A percentile compares a stretch with the other conserved stretches of the same genome.
These are phyloP conservation scores for Deinandra increscens DNA, from an alignment of 129 eudicot species.

Conservation along the genomic window DNA sequence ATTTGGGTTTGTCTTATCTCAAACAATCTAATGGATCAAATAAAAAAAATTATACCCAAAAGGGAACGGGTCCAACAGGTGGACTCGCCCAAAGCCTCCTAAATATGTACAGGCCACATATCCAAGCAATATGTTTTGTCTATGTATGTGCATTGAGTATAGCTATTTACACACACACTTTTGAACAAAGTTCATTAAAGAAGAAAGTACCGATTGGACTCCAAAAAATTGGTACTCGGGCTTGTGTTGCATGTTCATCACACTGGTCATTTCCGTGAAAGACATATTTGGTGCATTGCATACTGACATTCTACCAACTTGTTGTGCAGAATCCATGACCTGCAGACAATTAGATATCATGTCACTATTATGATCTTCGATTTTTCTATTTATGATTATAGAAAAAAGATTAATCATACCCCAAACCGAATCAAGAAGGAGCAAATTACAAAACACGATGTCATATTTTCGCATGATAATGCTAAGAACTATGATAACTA, in stretches of 20 bases:
- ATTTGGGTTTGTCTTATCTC: background rate
- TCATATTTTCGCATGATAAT: slow-evolving; percentile 1
- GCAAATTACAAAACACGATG: background rate
- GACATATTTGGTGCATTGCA: slow-evolving; percentile 54
- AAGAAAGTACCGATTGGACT: slow-evolving; percentile 27
- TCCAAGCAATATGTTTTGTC: background rate
- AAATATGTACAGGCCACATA: background rate
- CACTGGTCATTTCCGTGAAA: slow-evolving; percentile 62
- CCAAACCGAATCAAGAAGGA: background rate
- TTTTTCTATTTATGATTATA: background rate
- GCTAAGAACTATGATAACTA: background rate
- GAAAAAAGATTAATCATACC: background rate
- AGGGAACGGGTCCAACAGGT: background rate
- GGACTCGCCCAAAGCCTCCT: background rate
- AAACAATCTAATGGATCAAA: background rate
- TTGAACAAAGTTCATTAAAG: background rate
- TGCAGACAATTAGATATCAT: slow-evolving; percentile 26
- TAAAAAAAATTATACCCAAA: background rate
- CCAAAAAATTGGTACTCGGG: slow-evolving; percentile 24
- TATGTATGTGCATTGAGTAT: background rate
- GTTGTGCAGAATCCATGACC: slow-evolving; percentile 64
- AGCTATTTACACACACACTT: background rate
- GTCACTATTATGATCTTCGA: background rate
- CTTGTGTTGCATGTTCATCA: slow-evolving; percentile 34
- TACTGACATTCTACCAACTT: slow-evolving; percentile 50